Base-by-base conservation (phyloP, 805 yeast species). In the Cyberlindnera misumaiensis region DNA sequence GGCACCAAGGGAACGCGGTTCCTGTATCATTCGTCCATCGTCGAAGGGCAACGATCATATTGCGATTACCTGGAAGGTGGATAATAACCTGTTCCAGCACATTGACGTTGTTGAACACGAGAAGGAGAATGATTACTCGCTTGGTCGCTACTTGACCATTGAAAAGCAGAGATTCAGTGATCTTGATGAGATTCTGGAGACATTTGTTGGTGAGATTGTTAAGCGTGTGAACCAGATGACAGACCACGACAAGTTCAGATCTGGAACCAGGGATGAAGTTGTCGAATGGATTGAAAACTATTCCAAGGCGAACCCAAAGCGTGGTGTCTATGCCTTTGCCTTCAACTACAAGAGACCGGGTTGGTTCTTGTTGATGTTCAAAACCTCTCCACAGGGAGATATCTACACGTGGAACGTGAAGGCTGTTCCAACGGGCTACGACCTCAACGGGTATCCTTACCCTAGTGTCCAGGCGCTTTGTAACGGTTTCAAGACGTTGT, bases 21-120 rank as follows among this genome's bases (percentile, higher is more conserved):
- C 86, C 50, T 75, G 87, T 63, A 95, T 93, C 15, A 83, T 93
- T 40, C 75, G 99, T 49, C 99, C 97, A 14, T 87, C 97, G 0
- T 86, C 95, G 9, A 77, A 80, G 45, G 98, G 98, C 31, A 70
- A 75, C 34, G 84, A 86, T 46, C 96, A 80, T 60, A 70, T 93
- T 49, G 88, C 96, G 3, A 80, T 90, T 30, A 90, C 99, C 0
- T 93, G 97, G 97, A 93, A 93, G 59, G 89, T 93, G 33, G 93
- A 85, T 43, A 90, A 85, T 56, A 83, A 81, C 57, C 64, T 90
- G 45, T 93, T 83, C 64, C 97, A 93, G 59, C 97, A 93, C 58
- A 67, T 93, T 46, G 93, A 88, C 50, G 83, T 93, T 33, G 68
- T 79, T 45, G 97, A 93, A 61, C 71, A 73, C 34, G 79, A 72